Evolutionary conservation across 768 basidiomycete genomes (phyloP).

Genomic region (Tubosaeta sp.): DNA sequence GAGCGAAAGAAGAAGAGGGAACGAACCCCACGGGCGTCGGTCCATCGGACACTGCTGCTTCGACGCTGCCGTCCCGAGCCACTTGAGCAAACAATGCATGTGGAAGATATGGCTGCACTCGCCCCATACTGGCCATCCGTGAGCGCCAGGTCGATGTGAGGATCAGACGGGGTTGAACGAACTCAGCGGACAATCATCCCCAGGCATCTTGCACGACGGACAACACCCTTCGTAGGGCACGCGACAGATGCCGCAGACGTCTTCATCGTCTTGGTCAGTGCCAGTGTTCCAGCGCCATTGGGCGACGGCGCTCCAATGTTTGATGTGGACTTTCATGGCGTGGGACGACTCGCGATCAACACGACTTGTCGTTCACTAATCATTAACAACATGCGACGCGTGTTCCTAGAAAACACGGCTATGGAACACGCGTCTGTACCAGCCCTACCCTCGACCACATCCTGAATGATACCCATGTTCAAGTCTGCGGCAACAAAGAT

Average conservation of each 20-base stretch:
- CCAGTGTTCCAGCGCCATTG: constrained; percentile 33
- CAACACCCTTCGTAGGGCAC: constrained; percentile 93
- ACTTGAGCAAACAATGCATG: constrained; percentile 97
- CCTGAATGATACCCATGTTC: constrained; percentile 51
- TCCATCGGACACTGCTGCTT: constrained; percentile 99
- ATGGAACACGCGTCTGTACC: too few species aligned
- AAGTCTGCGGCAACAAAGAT: constrained; percentile 74
- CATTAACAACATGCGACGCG: too few species aligned
- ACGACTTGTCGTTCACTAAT: too few species aligned
- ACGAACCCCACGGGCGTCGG: constrained; percentile 84
- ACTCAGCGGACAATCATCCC: constrained; percentile 94
- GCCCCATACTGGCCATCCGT: constrained; percentile 81
- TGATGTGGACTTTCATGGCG: too few species aligned
- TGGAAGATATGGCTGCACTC: constrained; percentile 97
- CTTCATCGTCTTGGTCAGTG: constrained; percentile 41
- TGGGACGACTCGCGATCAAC: too few species aligned
- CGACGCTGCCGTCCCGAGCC: constrained; percentile 85
- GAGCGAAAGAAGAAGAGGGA: neutral
- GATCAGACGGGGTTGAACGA: constrained; percentile 25
- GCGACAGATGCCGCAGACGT: constrained; percentile 84
- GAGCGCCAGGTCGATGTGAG: neutral
- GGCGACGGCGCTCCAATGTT: too few species aligned
- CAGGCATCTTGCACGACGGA: constrained; percentile 93
- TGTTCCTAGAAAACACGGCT: too few species aligned
- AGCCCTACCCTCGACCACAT: too few species aligned